Evolutionary conservation across 2,329 filamentous ascomycete species (phyloP), one percentile per base, ranked within the genome.

Genomic region (Penicillium paneum): DNA sequence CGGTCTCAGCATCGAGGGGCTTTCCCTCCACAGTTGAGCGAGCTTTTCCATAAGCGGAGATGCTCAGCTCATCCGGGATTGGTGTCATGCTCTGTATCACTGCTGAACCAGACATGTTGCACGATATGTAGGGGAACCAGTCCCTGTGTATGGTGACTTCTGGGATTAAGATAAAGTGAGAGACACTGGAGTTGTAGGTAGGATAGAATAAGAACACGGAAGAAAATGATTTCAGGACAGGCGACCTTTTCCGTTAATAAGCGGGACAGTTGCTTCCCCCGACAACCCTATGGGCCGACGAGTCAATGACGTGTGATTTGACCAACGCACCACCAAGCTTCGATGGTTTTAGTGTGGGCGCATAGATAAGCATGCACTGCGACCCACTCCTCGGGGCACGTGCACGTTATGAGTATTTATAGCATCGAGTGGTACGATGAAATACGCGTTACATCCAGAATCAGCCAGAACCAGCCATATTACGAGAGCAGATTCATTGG

Each of bases 31-130:
- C 67, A 1, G 86, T 89, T 26, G 86, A 85, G 49, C 86, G 82
- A 65, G 87, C 86, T 49, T 76, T 71, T 63, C 87, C 87, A 67
- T 82, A 90, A 8, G 86, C 78, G 64, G 81, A 83, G 67, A 89
- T 85, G 65, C 79, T 83, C 67, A 81, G 76, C 55, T 75, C 73
- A 57, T 79, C 74, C 24, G 68, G 60, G 40, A 71, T 50, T 12
- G 57, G 51, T 13, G 52, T 45, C 58, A 64, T 64, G n/a, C 5
- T 54, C 39, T 39, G 46, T 29, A 31, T 7, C 17, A 1, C 19
- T 6, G 28, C 7, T 28, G 4, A 21, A n/a, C 4, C 13, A 12
- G 12, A 31, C 38, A 36, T 49, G 17, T 19, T 29, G 5, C 26
- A 31, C 42, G 13, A 6, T 17, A 36, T 26, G 13, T 13, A 17